A percentile compares a stretch with the other conserved stretches of the same genome.
phyloP scores from a whole-genome alignment of 169 alveolate genomes.

The Plasmodium inui region DNA sequence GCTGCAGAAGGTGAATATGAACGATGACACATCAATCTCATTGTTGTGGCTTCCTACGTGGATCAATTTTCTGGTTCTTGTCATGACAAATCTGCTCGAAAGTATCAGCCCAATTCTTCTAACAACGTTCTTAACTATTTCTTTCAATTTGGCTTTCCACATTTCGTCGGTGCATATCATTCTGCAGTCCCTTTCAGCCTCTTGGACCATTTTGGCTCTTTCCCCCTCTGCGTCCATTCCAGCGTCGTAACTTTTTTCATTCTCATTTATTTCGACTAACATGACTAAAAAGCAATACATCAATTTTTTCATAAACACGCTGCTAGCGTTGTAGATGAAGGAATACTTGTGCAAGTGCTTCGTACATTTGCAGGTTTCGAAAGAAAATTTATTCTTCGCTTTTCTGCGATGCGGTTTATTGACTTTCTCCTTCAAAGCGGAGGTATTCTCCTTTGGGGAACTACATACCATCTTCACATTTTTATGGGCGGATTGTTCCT shows the following conservation, averaged over 20 bases:
- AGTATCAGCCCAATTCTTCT: slow-evolving; percentile 57
- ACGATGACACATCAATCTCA: slow-evolving; percentile 59
- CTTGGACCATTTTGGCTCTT: not conserved
- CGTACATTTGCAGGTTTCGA: slow-evolving; percentile 48
- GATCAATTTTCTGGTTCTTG: not conserved
- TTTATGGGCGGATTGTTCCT: not conserved
- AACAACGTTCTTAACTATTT: slow-evolving; percentile 53
- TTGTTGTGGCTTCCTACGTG: slow-evolving; percentile 40
- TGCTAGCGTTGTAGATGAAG: slow-evolving; percentile 7
- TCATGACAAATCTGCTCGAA: slow-evolving; percentile 26
- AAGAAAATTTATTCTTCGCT: not conserved
- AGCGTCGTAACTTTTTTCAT: not conserved
- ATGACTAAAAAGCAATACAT: slow-evolving; percentile 67
- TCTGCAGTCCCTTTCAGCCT: not conserved
- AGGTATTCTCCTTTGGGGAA: not conserved
- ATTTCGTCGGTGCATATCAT: slow-evolving; percentile 21
- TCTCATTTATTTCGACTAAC: slow-evolving; percentile 50
- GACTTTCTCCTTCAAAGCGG: not conserved
- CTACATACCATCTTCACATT: not conserved
- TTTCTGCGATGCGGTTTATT: not conserved
- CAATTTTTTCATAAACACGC: slow-evolving; percentile 18
- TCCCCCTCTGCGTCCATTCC: not conserved
- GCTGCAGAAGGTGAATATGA: slow-evolving; percentile 43
- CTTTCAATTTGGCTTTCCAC: slow-evolving; percentile 30
- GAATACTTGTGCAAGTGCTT: slow-evolving; percentile 43